Evolutionary conservation across 2,329 filamentous ascomycete species (phyloP).

Genomic region (Ilyonectria destructans): DNA sequence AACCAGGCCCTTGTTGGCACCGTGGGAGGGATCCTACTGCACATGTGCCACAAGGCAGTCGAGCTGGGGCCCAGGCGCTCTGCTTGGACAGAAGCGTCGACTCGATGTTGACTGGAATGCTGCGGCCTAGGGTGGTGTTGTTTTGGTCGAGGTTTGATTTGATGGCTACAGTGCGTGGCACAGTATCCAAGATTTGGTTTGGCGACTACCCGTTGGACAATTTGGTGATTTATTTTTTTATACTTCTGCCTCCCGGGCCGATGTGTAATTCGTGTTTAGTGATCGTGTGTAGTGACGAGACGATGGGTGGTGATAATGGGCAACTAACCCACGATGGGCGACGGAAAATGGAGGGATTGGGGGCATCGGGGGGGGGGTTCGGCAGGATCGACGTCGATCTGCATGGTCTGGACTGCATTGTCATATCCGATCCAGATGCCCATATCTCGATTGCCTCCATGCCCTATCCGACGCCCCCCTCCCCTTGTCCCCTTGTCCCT

Average conservation of each 20-base stretch:
- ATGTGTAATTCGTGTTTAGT: neutral
- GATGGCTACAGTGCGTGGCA: neutral
- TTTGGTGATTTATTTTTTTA: neutral
- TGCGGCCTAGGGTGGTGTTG: neutral
- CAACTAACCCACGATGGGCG: neutral
- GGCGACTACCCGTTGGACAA: neutral
- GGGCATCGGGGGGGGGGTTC: constrained; percentile 19
- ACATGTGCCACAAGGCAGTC: neutral
- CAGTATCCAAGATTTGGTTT: constrained; percentile 7
- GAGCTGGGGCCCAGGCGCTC: constrained; percentile 3
- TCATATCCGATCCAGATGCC: constrained; percentile 45
- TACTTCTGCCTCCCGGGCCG: neutral
- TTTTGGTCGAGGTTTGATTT: constrained; percentile 7
- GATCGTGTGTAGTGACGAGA: neutral
- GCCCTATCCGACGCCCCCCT: constrained; percentile 17
- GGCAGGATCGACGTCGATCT: constrained; percentile 48
- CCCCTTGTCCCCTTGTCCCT: constrained; percentile 3
- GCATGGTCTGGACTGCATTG: constrained; percentile 39
- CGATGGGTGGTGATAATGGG: neutral
- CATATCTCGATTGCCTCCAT: constrained; percentile 46
- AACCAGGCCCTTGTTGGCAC: neutral
- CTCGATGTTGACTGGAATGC: constrained; percentile 25
- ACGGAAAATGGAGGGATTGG: constrained; percentile 11
- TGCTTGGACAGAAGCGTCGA: constrained; percentile 21
- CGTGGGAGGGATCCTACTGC: neutral